phyloP scores from a whole-genome alignment of 2,329 filamentous ascomycete species.

The Stachybotrys chartarum region DNA sequence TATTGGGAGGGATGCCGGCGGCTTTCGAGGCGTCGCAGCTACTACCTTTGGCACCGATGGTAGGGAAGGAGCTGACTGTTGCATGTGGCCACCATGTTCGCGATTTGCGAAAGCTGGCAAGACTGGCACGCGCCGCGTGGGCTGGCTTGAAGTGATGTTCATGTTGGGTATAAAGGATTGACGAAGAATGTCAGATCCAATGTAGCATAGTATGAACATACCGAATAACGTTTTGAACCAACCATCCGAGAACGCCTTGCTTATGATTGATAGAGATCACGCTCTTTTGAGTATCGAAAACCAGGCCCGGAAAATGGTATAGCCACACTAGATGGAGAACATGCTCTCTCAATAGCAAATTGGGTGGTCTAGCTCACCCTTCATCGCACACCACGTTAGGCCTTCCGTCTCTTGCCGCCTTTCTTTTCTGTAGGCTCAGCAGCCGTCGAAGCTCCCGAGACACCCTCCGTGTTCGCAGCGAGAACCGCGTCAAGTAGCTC shows the following conservation, averaged over 20 bases:
- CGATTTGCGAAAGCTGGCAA: constrained; percentile 43
- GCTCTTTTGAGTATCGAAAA: not conserved
- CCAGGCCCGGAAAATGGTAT: not conserved
- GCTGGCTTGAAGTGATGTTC: constrained; percentile 22
- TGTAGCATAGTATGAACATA: not conserved
- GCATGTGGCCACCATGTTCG: constrained; percentile 48
- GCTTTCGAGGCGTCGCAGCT: constrained; percentile 41
- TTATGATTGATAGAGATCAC: not conserved
- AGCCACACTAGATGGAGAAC: no score
- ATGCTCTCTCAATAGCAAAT: not conserved
- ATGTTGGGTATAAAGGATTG: not conserved
- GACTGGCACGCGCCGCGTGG: constrained; percentile 43
- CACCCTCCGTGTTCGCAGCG: constrained; percentile 22
- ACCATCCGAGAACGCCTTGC: not conserved
- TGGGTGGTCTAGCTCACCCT: not conserved
- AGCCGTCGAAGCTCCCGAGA: constrained; percentile 19
- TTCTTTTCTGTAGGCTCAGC: constrained; percentile 29
- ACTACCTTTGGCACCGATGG: constrained; percentile 32
- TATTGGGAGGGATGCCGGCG: constrained; percentile 39
- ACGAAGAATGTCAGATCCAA: not conserved
- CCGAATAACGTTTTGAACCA: not conserved
- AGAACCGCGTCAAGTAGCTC: constrained; percentile 43
- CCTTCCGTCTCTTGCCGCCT: constrained; percentile 40
- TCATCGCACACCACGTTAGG: constrained; percentile 11
- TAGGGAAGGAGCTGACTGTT: constrained; percentile 38